These are phyloP conservation scores for Debaryomyces fabryi DNA, from an alignment of 1,139 yeast species.

Conservation along the genomic window DNA sequence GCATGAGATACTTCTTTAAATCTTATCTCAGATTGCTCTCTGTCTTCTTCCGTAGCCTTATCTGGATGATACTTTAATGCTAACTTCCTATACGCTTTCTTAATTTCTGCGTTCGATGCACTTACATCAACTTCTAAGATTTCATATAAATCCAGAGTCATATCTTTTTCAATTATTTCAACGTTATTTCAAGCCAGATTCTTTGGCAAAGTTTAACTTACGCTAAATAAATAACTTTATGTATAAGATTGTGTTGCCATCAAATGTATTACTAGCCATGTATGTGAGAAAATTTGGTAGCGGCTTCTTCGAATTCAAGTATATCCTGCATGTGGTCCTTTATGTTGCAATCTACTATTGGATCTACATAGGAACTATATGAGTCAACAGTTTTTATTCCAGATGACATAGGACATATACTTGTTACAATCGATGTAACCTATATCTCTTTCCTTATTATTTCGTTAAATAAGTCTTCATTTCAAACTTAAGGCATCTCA, in stretches of 20 bases:
- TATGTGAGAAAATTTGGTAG: background rate
- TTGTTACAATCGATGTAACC: too few species aligned
- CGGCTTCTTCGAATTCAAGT: background rate
- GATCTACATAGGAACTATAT: background rate
- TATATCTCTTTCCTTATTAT: too few species aligned
- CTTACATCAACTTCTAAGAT: constrained; percentile 65
- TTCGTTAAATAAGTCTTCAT: too few species aligned
- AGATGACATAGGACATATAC: background rate
- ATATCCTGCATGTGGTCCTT: background rate
- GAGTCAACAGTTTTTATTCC: background rate
- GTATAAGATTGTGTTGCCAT: background rate
- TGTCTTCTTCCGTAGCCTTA: constrained; percentile 66
- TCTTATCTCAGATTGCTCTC: constrained; percentile 67
- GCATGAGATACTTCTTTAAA: constrained; percentile 81
- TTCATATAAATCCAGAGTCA: constrained; percentile 55
- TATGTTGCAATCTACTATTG: background rate
- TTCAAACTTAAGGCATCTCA: too few species aligned
- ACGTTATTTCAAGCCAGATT: background rate
- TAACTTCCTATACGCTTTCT: constrained; percentile 73
- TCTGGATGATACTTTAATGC: constrained; percentile 83
- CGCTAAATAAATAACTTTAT: background rate
- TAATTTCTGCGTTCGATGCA: constrained; percentile 68
- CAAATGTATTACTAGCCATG: background rate
- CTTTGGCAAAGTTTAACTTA: background rate
- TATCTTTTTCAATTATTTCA: constrained; percentile 3